Base-by-base conservation (phyloP, 2,329 filamentous ascomycete species). In the Fusarium equiseti region DNA sequence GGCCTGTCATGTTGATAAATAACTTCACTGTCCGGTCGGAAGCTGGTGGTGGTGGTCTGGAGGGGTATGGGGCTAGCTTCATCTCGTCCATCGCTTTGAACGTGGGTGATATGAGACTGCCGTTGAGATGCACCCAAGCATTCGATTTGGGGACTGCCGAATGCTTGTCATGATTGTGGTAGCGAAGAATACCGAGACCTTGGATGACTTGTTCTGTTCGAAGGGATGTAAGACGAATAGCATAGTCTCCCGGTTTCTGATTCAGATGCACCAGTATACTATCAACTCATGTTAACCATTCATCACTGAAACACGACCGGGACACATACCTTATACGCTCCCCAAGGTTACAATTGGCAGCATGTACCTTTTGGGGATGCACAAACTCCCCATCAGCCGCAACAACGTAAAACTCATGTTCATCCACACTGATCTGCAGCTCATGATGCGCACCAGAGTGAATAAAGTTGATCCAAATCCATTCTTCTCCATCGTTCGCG, bases 371-470 rank as follows among this genome's bases (percentile, higher is more conserved):
- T 20, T 38, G 49, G 5, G 49, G 31, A 1, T 51, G 16, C 1
- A 51, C 49, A 7, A 51, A 51, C n/a, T 38, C 49, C 1, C 49
- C 49, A 5, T 51, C 49, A 15, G 49, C 49, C 5, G 31, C 31
- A 2, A 51, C 16, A 5, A 51, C 49, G 8, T 38, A 51, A 2
- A 51, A 38, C 3, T 38, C 31, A 51, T 51, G 49, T 7, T 51
- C 49, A 2, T 38, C 49, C 2, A 51, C 12, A 9, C 49, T 51
- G 12, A 51, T 51, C n/a, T 51, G 49, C 1, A 51, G 22, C 16
- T 51, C 49, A 13, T 51, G 49, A 18, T 51, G 49, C n/a, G 49
- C 49, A 15, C 49, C 49, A 38, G 49, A 51, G 15, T 51, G 49
- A 6, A 51, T 51, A 16, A 51, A 38, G 31, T 51, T 51, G 8